Evolutionary conservation across 2,329 filamentous ascomycete species (phyloP), one percentile per base, ranked within the genome.

Genomic region (Orbilia quercus): DNA sequence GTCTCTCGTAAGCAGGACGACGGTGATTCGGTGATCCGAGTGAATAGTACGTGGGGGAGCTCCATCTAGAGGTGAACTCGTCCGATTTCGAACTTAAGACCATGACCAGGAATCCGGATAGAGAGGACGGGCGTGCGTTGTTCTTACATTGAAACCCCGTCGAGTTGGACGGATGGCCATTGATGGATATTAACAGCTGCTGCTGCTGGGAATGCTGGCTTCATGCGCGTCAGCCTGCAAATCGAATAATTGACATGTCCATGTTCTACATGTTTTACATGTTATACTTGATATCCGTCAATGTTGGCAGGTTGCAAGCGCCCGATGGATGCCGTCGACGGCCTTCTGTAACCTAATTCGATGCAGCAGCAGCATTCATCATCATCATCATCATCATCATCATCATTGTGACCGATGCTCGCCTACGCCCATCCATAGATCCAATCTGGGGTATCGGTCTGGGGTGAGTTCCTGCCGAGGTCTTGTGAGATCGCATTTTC

Each of bases 241-340:
- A n/a, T n/a, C n/a, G n/a, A 59, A 57, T n/a, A n/a, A 48, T 34
- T 62, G 53, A 47, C 47, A 54, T 69, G 34, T 55, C 55, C 34
- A 54, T 38, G 55, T 47, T 45, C 18, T 28, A 40, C 44, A 38
- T n/a, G n/a, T n/a, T n/a, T n/a, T n/a, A n/a, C n/a, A n/a, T n/a
- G n/a, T n/a, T n/a, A n/a, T n/a, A n/a, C n/a, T n/a, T n/a, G n/a
- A n/a, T n/a, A 58, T 38, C 47, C 34, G 57, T 70, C 12, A 22
- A 38, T 64, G 45, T 42, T 64, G 58, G 60, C 60, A 31, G 28
- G 28, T 31, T 31, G 28, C 28, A 51, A 47, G 51, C 66, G 25
- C 58, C 69, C 69, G 69, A 66, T 73, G 69, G 44, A 73, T 73
- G 60, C 69, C 69, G 69, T 73, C 69, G 58, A 73, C 69, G 69